Evolutionary conservation across 202 grass and related monocot genomes (phyloP), one percentile per base, ranked within the genome.

Genomic region (Carex sylvatica): DNA sequence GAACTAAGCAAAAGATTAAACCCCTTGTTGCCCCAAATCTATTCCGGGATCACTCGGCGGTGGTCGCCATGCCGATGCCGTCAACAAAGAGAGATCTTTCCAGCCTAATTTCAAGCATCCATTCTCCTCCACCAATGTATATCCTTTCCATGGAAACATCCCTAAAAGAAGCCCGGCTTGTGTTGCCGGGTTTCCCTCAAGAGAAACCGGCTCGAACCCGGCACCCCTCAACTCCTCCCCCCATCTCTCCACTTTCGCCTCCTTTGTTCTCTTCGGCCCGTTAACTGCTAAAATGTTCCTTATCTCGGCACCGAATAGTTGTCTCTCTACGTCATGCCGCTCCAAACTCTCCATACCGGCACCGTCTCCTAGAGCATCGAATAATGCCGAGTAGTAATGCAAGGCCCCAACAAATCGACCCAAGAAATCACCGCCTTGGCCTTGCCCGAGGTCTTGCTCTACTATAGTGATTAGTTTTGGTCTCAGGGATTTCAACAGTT

Each of bases 31-130:
- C 24, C 68, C 76, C 14, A n/a, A 38, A 66, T 88, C 66, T 9
- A 33, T 58, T 15, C 2, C 16, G 16, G 30, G 40, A 35, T 53
- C 28, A 4, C 72, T 52, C 12, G 85, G 85, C 58, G 85, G 83
- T 52, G 86, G 83, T 92, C 88, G 94, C 95, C 95, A 97, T 23
- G 95, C 93, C 38, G 95, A 97, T 4, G 92, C 95, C 13, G 90
- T 97, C 84, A 97, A 87, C 79, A 97, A 80, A 15, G 95, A 93
- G 16, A 97, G 88, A 84, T 97, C 95, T 85, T 97, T 97, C 95
- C 95, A 94, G 0, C 95, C 95, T 10, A 97, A 85, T 87, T 88
- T 93, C 60, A 97, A 86, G 88, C 90, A 88, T 4, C 87, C 84
- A 52, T 84, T 74, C 38, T 94, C 92, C 80, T 97, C 95, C 53